phyloP scores from a whole-genome alignment of 768 basidiomycete species.

The Clathrus columnatus region DNA sequence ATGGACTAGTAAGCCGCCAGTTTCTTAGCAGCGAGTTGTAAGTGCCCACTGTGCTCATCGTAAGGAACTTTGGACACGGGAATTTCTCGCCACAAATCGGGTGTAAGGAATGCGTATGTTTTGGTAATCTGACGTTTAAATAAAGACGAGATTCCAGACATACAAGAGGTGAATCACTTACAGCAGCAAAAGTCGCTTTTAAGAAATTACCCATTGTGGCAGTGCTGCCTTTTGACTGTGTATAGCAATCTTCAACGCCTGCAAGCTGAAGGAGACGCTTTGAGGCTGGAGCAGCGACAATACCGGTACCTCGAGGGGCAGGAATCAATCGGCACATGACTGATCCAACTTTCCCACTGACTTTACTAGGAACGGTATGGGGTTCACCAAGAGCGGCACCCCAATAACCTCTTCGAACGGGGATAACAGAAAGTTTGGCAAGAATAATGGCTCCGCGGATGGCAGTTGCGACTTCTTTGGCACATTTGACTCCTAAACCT shows the following conservation, averaged over 20 bases:
- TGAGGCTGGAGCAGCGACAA: constrained; percentile 96
- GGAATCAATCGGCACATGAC: constrained; percentile 99
- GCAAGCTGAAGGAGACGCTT: constrained; percentile 96
- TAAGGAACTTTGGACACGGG: constrained; percentile 82
- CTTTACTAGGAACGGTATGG: constrained; percentile 98
- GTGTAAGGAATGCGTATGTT: constrained; percentile 97
- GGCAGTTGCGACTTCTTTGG: constrained; percentile 99
- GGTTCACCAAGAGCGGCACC: constrained; percentile 98
- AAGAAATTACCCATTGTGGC: constrained; percentile 99
- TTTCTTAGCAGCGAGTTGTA: constrained; percentile 77
- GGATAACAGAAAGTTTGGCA: constrained; percentile 95
- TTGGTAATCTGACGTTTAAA: constrained; percentile 68
- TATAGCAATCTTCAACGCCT: constrained; percentile 96
- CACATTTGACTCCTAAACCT: constrained; percentile 98
- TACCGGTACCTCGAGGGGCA: constrained; percentile 96
- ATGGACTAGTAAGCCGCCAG: constrained; percentile 32
- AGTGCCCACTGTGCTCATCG: constrained; percentile 91
- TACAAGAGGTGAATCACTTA: constrained; percentile 31
- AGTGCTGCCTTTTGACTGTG: constrained; percentile 95
- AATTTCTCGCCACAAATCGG: constrained; percentile 96
- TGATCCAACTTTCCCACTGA: constrained; percentile 96
- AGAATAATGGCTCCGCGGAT: constrained; percentile 99
- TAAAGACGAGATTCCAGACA: neutral
- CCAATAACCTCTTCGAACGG: constrained; percentile 99
- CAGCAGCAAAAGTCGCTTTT: constrained; percentile 91